phyloP scores from a whole-genome alignment of 306 rosid species.

The Vigna mungo region DNA sequence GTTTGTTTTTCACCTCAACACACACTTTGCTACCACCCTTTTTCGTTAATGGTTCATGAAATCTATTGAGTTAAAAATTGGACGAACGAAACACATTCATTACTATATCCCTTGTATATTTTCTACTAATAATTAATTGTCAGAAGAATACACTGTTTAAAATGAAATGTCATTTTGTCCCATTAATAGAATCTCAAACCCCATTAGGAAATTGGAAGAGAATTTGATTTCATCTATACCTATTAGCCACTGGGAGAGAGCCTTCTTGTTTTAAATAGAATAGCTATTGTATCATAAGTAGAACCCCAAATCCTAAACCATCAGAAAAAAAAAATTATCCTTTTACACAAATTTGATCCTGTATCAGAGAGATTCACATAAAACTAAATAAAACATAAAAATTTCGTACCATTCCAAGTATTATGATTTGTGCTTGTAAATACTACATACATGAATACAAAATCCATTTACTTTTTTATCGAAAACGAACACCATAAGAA shows the following conservation, averaged over 20 bases:
- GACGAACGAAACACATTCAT: background rate
- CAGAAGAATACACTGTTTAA: background rate
- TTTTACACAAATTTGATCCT: conserved; percentile 2
- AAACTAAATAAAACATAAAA: background rate
- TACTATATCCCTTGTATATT: too few species aligned
- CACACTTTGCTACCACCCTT: too few species aligned
- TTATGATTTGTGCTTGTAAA: background rate
- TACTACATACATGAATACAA: background rate
- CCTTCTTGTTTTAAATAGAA: background rate
- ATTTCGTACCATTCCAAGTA: background rate
- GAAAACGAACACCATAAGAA: background rate
- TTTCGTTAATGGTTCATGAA: background rate
- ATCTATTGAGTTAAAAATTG: background rate
- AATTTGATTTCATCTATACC: background rate
- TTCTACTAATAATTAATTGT: too few species aligned
- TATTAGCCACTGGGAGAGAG: background rate
- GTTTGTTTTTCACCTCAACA: too few species aligned
- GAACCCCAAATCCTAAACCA: background rate
- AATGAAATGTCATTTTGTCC: background rate
- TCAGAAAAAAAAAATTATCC: conserved; percentile 1
- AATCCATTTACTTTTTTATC: background rate
- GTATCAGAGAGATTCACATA: conserved; percentile 11
- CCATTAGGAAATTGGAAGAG: background rate
- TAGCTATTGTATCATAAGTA: background rate
- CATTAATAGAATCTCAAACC: too few species aligned